These are phyloP conservation scores for Dactylonectria estremocensis DNA, from an alignment of 2,329 filamentous ascomycete species.

Conservation along the genomic window DNA sequence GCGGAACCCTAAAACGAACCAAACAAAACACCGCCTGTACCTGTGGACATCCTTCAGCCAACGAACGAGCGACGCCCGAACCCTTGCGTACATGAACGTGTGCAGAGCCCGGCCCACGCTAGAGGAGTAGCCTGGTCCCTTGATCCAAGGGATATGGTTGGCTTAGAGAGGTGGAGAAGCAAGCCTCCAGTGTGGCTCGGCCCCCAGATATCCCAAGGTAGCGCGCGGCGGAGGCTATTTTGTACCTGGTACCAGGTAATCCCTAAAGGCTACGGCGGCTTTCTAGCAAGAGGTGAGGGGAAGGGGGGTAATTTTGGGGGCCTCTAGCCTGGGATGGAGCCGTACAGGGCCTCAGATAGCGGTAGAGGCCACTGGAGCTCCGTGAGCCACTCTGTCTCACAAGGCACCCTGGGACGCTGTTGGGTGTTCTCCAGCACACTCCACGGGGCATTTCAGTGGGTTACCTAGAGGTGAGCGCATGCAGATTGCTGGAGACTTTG, in stretches of 20 bases:
- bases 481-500: neutral
- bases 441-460: slow-evolving; percentile 17
- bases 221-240: slow-evolving; percentile 30
- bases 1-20: slow-evolving; percentile 7
- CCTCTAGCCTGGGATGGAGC: neutral
- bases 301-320: slow-evolving; percentile 22
- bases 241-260: slow-evolving; percentile 16
- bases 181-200: slow-evolving; percentile 20
- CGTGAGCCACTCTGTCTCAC: slow-evolving; percentile 18
- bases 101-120: slow-evolving; percentile 23
- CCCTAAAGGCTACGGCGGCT: slow-evolving; percentile 17
- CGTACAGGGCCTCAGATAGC: slow-evolving; percentile 30
- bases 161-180: slow-evolving; percentile 10
- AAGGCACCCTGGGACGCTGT: slow-evolving; percentile 9
- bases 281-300: slow-evolving; percentile 16
- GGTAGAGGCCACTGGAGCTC: slow-evolving; percentile 4
- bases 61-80: slow-evolving; percentile 6
- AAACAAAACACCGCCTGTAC: slow-evolving; percentile 8
- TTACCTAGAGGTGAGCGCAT: neutral
- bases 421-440: slow-evolving; percentile 24
- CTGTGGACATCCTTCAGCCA: slow-evolving; percentile 17
- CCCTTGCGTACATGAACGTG: slow-evolving; percentile 25
- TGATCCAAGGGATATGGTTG: slow-evolving; percentile 36
- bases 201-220: slow-evolving; percentile 30
- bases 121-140: slow-evolving; percentile 17